Conservation (phyloP, 345 rosid species). For the Ricinus communis region DNA sequence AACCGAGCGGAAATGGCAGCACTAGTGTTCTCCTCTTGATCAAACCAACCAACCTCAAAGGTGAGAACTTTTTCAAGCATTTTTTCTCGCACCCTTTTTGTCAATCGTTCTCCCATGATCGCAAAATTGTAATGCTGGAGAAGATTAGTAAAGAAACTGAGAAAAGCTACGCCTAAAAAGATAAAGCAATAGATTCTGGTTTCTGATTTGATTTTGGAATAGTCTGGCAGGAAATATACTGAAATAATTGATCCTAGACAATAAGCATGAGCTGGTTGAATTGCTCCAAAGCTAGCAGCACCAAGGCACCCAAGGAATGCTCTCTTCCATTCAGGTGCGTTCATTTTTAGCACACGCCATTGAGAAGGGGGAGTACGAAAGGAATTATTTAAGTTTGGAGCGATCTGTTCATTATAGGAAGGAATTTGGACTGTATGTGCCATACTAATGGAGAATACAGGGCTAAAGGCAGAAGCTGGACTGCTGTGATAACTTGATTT, state of each 20-base stretch:
- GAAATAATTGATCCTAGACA: constrained; percentile 28
- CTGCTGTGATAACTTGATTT: not conserved
- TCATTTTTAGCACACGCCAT: constrained; percentile 22
- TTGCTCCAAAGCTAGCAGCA: constrained; percentile 24
- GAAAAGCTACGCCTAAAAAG: constrained; percentile 25
- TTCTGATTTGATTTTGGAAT: constrained; percentile 15
- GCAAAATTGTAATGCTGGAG: constrained; percentile 40
- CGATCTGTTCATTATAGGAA: constrained; percentile 5
- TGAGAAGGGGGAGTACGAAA: constrained; percentile 22
- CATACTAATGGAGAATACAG: not conserved
- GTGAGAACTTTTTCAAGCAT: constrained; percentile 33
- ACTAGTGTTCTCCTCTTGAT: constrained; percentile 36
- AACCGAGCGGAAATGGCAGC: constrained; percentile 36
- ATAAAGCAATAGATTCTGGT: constrained; percentile 27
- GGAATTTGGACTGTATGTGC: not conserved
- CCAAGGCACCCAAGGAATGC: constrained; percentile 27
- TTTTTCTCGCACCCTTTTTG: constrained; percentile 27
- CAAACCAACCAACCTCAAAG: constrained; percentile 42
- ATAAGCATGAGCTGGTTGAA: constrained; percentile 27
- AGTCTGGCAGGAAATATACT: constrained; percentile 24
- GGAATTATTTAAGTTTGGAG: not conserved
- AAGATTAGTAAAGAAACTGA: constrained; percentile 25
- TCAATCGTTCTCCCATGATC: constrained; percentile 35
- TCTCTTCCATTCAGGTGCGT: constrained; percentile 33
- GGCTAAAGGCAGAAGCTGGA: constrained; percentile 3